Base-by-base conservation (phyloP, 768 basidiomycete species). In the Mycena polygramma region DNA sequence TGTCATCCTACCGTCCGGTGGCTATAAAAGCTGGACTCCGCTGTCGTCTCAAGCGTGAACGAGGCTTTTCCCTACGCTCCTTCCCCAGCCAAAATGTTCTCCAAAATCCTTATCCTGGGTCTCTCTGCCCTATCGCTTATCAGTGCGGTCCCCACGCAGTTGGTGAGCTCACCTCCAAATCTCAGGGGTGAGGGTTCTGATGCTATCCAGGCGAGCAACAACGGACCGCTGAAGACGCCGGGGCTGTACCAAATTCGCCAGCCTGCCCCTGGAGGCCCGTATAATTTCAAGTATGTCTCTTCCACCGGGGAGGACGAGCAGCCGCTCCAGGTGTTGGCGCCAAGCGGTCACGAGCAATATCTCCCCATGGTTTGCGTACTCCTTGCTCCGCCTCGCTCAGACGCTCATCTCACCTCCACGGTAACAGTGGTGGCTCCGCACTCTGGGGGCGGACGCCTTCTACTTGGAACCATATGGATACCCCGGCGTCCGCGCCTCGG, bases 391-490 rank as follows among this genome's bases (percentile, higher is more conserved):
- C n/a, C n/a, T n/a, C n/a, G n/a, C n/a, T n/a, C n/a, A n/a, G n/a
- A n/a, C n/a, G n/a, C n/a, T n/a, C n/a, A n/a, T n/a, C n/a, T n/a
- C n/a, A n/a, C n/a, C n/a, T n/a, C n/a, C n/a, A n/a, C n/a, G n/a
- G n/a, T n/a, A n/a, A n/a, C n/a, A n/a, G 59, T 61, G 59, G 59
- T 51, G 46, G 46, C 46, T 61, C 4, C 45, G 36, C 4, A 17
- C 14, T 7, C 10, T 51, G 4, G 36, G 59, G 4, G 26, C 20
- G 5, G 59, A 61, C 24, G 13, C 36, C 20, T 61, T 36, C 59
- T 1, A 22, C 36, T 22, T 61, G 59, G 30, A 61, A 48, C 36
- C 30, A 41, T 51, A 49, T 9, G 46, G 46, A 20, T 9, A 10
- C 11, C 17, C 58, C 14, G 43, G 59, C 8, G 11, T 11, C 4